These are phyloP conservation scores for Boeremia lycopersici DNA, from an alignment of 2,329 filamentous ascomycete species.

Conservation along the genomic window DNA sequence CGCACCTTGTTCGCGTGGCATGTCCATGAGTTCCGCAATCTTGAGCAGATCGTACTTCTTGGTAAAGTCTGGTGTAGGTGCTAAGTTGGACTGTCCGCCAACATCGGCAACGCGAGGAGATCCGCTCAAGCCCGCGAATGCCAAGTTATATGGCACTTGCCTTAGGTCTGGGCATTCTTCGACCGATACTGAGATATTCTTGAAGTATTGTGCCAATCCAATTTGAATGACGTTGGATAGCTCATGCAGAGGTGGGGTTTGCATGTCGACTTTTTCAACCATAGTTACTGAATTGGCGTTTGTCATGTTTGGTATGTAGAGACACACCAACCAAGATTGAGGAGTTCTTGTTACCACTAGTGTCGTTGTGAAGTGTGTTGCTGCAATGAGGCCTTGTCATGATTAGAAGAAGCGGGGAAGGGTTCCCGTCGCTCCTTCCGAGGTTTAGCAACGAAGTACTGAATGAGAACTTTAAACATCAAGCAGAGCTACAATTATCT, in stretches of 20 bases:
- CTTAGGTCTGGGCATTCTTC: conserved; percentile 48
- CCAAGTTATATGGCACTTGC: conserved; percentile 47
- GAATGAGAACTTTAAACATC: neutral
- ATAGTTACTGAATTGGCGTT: neutral
- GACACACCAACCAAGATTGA: neutral
- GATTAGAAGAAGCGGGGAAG: neutral
- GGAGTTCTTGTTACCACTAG: neutral
- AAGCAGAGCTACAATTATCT: neutral
- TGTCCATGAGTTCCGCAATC: conserved; percentile 21
- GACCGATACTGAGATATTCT: conserved; percentile 19
- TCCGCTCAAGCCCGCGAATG: conserved; percentile 50
- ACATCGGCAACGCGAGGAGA: conserved; percentile 51
- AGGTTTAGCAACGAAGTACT: neutral
- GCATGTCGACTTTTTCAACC: neutral
- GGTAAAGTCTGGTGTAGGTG: conserved; percentile 16
- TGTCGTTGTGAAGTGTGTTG: neutral
- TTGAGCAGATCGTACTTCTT: conserved; percentile 16
- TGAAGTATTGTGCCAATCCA: conserved; percentile 2
- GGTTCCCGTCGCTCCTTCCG: neutral
- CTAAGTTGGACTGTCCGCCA: conserved; percentile 49
- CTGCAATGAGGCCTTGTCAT: neutral
- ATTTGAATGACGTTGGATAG: conserved; percentile 1
- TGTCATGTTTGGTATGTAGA: neutral
- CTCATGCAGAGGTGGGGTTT: conserved; percentile 4
- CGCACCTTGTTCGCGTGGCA: conserved; percentile 13